These are phyloP conservation scores for Hygrophila difformis DNA, from an alignment of 257 asterid genomes.

Conservation along the genomic window DNA sequence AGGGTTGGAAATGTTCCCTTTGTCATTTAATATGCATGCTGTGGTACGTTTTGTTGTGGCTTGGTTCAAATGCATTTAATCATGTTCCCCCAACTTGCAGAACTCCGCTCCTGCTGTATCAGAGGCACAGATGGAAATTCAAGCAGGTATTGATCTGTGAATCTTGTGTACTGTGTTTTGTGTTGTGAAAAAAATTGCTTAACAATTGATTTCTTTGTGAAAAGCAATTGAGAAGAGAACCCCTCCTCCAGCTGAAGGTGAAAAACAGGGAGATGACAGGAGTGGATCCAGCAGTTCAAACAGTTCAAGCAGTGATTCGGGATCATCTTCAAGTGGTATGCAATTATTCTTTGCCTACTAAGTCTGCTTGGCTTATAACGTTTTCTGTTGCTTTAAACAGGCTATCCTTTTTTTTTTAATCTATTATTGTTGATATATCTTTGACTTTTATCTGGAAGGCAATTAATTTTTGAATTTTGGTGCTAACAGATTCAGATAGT, in stretches of 20 bases:
- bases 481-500: constrained; percentile 42
- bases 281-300: constrained; percentile 1
- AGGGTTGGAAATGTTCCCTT: constrained; percentile 16
- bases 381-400: no score
- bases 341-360: neutral
- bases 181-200: neutral
- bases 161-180: neutral
- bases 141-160: constrained; percentile 26
- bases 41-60: neutral
- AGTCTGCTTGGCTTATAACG: no score
- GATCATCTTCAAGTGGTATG: constrained; percentile 8
- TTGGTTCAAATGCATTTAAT: constrained; percentile 6
- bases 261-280: neutral
- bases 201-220: neutral
- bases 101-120: constrained; percentile 20
- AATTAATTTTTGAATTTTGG: neutral
- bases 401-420: no score
- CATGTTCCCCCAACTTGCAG: constrained; percentile 31
- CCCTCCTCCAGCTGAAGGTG: neutral
- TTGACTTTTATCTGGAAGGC: no score
- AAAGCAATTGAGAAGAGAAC: neutral
- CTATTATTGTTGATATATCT: no score
- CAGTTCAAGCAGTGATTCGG: constrained; percentile 10
- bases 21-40: neutral
- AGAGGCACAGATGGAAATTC: constrained; percentile 30